These are phyloP conservation scores for Periconia macrospinosa DNA, from an alignment of 2,329 filamentous ascomycete species.

Conservation along the genomic window DNA sequence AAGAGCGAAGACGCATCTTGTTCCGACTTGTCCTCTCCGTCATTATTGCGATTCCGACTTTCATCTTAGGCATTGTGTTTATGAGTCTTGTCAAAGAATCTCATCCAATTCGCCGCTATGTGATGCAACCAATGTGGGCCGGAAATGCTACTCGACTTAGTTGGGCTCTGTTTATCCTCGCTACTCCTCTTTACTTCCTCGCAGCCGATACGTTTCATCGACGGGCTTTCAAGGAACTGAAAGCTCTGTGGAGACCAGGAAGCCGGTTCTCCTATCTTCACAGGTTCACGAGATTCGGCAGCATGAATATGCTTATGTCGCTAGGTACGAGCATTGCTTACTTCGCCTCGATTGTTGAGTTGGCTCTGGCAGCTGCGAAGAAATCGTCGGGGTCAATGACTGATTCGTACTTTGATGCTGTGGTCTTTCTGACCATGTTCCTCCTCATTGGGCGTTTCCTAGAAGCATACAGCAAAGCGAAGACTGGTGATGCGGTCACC, in stretches of 20 bases:
- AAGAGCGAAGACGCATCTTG: constrained; percentile 69
- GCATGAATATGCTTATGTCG: constrained; percentile 94
- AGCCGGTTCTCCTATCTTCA: constrained; percentile 73
- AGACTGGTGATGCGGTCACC: constrained; percentile 82
- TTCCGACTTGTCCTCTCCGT: constrained; percentile 71
- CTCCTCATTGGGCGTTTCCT: constrained; percentile 73
- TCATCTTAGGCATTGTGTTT: constrained; percentile 85
- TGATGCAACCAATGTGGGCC: constrained; percentile 71
- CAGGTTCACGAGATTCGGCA: constrained; percentile 89
- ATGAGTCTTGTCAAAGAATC: constrained; percentile 75
- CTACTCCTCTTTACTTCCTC: constrained; percentile 85
- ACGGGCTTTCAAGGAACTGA: constrained; percentile 76
- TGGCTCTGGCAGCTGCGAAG: constrained; percentile 61
- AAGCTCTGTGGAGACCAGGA: constrained; percentile 72
- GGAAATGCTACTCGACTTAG: constrained; percentile 74
- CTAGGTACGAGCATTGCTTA: constrained; percentile 88
- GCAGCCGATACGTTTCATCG: constrained; percentile 83
- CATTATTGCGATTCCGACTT: constrained; percentile 75
- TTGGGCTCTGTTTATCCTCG: constrained; percentile 77
- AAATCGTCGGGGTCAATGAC: constrained; percentile 36
- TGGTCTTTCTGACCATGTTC: constrained; percentile 89
- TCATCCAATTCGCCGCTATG: constrained; percentile 61
- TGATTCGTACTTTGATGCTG: constrained; percentile 80
- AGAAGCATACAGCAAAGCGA: constrained; percentile 90
- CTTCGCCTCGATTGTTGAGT: constrained; percentile 75